These are phyloP conservation scores for Epichloe typhina DNA, from an alignment of 2,329 filamentous ascomycete genomes.

Conservation along the genomic window DNA sequence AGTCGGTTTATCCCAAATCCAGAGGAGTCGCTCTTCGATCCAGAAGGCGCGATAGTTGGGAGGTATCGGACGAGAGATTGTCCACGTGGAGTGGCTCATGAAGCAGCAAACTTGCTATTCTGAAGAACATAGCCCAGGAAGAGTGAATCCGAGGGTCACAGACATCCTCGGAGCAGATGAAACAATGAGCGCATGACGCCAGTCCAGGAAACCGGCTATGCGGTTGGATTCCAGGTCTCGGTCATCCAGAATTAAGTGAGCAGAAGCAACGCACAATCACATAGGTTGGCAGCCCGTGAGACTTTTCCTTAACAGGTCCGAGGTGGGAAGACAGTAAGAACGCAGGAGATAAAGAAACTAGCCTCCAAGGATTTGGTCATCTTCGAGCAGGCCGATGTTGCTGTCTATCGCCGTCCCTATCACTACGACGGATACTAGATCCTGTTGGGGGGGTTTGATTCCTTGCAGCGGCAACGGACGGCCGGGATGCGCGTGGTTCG, in stretches of 20 bases:
- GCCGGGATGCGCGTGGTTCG: conserved; percentile 26
- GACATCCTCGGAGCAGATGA: conserved; percentile 13
- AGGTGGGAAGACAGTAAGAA: not conserved
- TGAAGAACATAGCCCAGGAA: conserved; percentile 13
- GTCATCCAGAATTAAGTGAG: conserved; percentile 15
- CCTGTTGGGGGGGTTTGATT: conserved; percentile 25
- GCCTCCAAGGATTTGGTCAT: conserved; percentile 10
- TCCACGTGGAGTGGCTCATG: conserved; percentile 12
- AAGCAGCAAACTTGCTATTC: conserved; percentile 19
- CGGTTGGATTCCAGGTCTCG: conserved; percentile 14
- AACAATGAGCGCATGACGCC: conserved; percentile 12
- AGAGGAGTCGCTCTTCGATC: conserved; percentile 1
- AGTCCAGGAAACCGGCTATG: conserved; percentile 12
- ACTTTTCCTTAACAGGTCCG: not conserved
- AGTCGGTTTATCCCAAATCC: conserved; percentile 4
- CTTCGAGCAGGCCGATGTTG: conserved; percentile 27
- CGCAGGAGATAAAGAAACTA: conserved; percentile 4
- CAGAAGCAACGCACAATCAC: conserved; percentile 17
- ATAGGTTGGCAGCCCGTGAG: not conserved
- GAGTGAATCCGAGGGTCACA: conserved; percentile 9
- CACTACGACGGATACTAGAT: conserved; percentile 26
- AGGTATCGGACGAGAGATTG: conserved; percentile 13
- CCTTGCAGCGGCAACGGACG: conserved; percentile 23
- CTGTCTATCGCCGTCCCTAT: conserved; percentile 29
- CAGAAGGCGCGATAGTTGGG: conserved; percentile 8